Evolutionary conservation across 495 filamentous ascomycete genomes (phyloP), one percentile per base, ranked within the genome.

Genomic region (Penicillium ochrochloron): DNA sequence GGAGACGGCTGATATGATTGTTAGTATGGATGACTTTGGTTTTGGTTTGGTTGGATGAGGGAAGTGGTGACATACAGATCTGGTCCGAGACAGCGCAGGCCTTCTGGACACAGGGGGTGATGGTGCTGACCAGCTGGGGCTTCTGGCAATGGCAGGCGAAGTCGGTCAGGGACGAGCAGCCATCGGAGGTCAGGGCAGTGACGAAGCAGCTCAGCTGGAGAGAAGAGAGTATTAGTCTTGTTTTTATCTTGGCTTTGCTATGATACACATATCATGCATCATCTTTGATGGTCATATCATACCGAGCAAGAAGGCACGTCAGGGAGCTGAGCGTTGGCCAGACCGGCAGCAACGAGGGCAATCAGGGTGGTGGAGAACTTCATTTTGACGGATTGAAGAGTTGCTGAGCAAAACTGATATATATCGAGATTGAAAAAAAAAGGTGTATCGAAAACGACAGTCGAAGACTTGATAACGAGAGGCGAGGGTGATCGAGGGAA

Each of bases 81-180:
- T 81, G 80, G 61, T 82, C 81, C 0, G 66, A 29, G 12, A 66
- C 31, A 17, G 61, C 60, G 70, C 81, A 84, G 15, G 70, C 72
- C 62, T 75, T 72, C 68, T 82, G 53, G 12, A 84, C 78, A 54
- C 82, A 84, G 23, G 82, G 80, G 35, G 75, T 77, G 55, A 83
- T 74, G 27, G 54, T 56, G 60, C 60, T 56, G 51, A 82, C 72
- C 29, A 84, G 74, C 10, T 67, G 55, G 50, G 77, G 66, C 68
- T 82, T 82, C 67, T 78, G 70, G 70, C 82, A 84, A 71, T 84
- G 82, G 70, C 82, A 84, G 59, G 75, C 75, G 63, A 84, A 84
- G 71, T 84, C 81, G 48, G 72, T 76, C 46, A 84, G 62, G 25
- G 37, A 19, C 17, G 72, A 65, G 73, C 82, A 84, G 59, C 81